Percentiles rank a stretch among this genome's conserved stretches.
Conservation (phyloP, 1,139 yeast species). For the Pichia sp. region DNA sequence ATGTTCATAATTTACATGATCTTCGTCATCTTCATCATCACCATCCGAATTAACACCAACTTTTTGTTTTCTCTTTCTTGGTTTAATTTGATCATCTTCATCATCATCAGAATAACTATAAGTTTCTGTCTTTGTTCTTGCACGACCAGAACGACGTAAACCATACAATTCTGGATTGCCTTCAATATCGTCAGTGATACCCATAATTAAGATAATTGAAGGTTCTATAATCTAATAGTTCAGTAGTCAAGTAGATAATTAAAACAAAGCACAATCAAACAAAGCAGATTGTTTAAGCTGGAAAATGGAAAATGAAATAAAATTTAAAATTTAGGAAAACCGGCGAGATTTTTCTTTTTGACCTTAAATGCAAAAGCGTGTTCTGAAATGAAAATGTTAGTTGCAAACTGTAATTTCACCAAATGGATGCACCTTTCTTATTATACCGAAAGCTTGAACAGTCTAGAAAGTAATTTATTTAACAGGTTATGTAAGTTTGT, state of each 20-base stretch:
- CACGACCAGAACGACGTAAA: slow-evolving; percentile 77
- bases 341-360: background rate
- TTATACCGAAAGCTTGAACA: background rate
- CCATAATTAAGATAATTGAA: background rate
- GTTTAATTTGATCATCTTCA: slow-evolving; percentile 17
- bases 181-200: slow-evolving; percentile 39
- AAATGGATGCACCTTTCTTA: background rate
- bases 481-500: background rate
- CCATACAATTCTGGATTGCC: slow-evolving; percentile 88
- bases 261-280: background rate
- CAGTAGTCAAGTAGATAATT: background rate
- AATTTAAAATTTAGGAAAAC: background rate
- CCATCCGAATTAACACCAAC: slow-evolving; percentile 17
- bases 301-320: background rate
- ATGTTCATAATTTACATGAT: slow-evolving; percentile 15
- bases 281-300: background rate
- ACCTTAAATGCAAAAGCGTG: background rate
- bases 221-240: background rate
- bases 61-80: slow-evolving; percentile 26
- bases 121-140: slow-evolving; percentile 34
- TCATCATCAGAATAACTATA: slow-evolving; percentile 21
- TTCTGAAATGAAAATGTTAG: background rate
- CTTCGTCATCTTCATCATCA: slow-evolving; percentile 22
- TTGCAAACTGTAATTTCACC: background rate
- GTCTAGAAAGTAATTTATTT: background rate